Conservation (phyloP, 208 protist species). For the Novymonas esmeraldas region DNA sequence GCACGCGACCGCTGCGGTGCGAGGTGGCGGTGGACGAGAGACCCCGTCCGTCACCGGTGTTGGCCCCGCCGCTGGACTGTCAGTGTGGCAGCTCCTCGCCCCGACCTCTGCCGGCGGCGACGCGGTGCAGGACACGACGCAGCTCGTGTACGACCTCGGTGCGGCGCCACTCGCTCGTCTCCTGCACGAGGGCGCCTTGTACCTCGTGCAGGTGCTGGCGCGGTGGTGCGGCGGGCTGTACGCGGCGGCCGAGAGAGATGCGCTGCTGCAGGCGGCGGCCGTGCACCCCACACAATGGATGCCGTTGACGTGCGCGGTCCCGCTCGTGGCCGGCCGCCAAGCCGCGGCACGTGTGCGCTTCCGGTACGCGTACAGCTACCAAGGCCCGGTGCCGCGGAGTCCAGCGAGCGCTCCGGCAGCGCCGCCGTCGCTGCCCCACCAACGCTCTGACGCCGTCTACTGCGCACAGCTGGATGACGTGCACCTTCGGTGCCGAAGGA, state of each 20-base stretch:
- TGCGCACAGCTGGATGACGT: conserved; percentile 26
- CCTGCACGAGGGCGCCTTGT: conserved; percentile 21
- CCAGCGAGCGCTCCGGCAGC: neutral
- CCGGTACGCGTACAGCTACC: conserved; percentile 20
- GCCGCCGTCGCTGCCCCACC: conserved; percentile 3
- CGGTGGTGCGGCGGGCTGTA: conserved; percentile 26
- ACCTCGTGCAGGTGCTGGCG: conserved; percentile 23
- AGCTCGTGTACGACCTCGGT: conserved; percentile 19
- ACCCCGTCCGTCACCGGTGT: neutral
- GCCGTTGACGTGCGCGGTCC: conserved; percentile 3
- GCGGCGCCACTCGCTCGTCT: conserved; percentile 17
- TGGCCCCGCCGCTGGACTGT: conserved; percentile 9
- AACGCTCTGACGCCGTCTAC: conserved; percentile 16
- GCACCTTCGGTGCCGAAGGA: conserved; percentile 3
- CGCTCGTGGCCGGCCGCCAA: neutral
- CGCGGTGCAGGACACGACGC: neutral
- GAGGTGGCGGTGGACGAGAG: neutral
- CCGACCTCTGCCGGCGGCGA: neutral
- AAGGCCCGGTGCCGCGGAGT: conserved; percentile 11
- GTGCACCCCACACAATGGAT: conserved; percentile 33
- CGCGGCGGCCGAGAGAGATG: conserved; percentile 17
- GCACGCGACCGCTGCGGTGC: neutral
- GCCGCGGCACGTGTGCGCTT: conserved; percentile 17
- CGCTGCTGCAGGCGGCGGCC: conserved; percentile 18
- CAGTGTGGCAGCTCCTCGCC: conserved; percentile 28